Evolutionary conservation across 2,329 filamentous ascomycete species (phyloP), one percentile per base, ranked within the genome.

Genomic region (Botrytis squamosa): DNA sequence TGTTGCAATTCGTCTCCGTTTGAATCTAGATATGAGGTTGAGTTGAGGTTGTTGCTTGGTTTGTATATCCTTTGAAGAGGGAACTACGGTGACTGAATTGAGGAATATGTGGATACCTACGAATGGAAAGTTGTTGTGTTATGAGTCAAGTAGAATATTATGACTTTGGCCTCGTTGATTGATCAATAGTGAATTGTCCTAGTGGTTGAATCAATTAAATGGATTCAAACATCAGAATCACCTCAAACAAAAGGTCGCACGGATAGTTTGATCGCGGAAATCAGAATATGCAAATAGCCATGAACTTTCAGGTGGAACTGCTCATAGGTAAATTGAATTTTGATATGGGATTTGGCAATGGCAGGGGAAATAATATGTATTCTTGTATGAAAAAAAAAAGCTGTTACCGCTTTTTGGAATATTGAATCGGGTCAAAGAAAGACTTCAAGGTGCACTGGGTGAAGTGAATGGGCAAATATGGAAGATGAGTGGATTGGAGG

Each of bases 261-360:
- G 9, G 1, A 68, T 57, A 57, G 14, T 22, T 68, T 20, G 25
- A 42, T 57, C 8, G 38, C 14, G 1, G 33, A 9, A 29, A 57
- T 42, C 1, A n/a, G 66, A 6, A 29, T 25, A 22, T 42, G 66
- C 10, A 42, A 42, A 68, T 40, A 20, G 8, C n/a, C 49, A 68
- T 68, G 36, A 68, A 68, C 66, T 68, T 68, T 68, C 66, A 57
- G 49, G 49, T 42, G 40, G 18, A 29, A 9, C 33, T 40, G 40
- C 46, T n/a, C 16, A 42, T 29, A n/a, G n/a, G 9, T 42, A 33
- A 8, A 8, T 33, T 57, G 25, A 29, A 3, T 8, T 42, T 68
- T 25, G 49, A 25, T 33, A 25, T 22, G 16, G 18, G 14, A 68
- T 42, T 8, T n/a, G 22, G 36, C 20, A 9, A 8, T 55, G 36